These are phyloP conservation scores for Fusarium lateritium DNA, from an alignment of 2,329 filamentous ascomycete species.

Conservation along the genomic window DNA sequence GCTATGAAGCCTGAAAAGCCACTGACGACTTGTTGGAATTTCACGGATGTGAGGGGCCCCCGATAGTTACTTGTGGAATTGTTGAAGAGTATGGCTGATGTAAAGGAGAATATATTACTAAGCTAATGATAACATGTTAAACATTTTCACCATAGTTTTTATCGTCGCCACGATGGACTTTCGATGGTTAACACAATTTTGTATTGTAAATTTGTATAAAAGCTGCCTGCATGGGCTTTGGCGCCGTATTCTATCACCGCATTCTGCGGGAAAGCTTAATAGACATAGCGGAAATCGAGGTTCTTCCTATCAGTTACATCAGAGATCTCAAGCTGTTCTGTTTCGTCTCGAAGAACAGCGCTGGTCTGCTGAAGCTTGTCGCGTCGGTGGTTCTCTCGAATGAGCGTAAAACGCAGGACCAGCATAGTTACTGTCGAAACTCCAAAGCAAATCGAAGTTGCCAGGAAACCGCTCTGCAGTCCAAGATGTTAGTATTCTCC, in stretches of 20 bases:
- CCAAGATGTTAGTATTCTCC: not conserved
- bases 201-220: no score
- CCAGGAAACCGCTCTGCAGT: constrained; percentile 41
- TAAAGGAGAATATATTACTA: no score
- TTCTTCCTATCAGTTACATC: constrained; percentile 42
- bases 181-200: no score
- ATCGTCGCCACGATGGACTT: no score
- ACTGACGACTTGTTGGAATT: no score
- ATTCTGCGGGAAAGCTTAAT: constrained; percentile 1
- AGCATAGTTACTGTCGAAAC: constrained; percentile 36
- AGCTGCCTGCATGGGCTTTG: no score
- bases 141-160: no score
- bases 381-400: constrained; percentile 36
- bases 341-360: not conserved
- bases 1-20: no score
- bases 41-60: no score
- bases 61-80: no score
- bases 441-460: constrained; percentile 41
- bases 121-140: no score
- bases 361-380: constrained; percentile 25
- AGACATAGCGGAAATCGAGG: constrained; percentile 41
- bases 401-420: constrained; percentile 21
- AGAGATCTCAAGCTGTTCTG: constrained; percentile 29
- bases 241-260: not conserved
- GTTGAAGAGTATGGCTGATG: no score